phyloP scores from a whole-genome alignment of 108 stramenopile genomes.

The Pinguiococcus pyrenoidosus region DNA sequence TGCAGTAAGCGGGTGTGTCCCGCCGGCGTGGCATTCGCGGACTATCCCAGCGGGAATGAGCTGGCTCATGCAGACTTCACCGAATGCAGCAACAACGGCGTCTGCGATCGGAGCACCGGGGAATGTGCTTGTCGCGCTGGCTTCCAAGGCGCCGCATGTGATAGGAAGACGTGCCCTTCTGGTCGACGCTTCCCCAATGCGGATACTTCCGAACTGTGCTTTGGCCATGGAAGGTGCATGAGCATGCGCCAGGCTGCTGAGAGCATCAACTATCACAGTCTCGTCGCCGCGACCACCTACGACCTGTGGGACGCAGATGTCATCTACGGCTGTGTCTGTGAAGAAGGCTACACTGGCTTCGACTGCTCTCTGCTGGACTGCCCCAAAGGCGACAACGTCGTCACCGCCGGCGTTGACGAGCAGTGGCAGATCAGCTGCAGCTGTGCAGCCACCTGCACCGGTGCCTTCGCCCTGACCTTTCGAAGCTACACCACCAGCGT shows the following conservation, averaged over 20 bases:
- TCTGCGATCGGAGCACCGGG: constrained; percentile 55
- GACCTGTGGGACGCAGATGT: constrained; percentile 35
- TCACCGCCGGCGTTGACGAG: constrained; percentile 6
- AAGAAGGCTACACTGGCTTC: constrained; percentile 25
- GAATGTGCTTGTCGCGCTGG: constrained; percentile 55
- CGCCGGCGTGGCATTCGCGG: constrained; percentile 17
- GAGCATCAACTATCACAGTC: constrained; percentile 9
- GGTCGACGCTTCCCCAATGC: no score
- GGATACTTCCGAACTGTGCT: constrained; percentile 17
- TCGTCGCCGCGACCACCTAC: constrained; percentile 8
- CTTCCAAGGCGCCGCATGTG: constrained; percentile 59
- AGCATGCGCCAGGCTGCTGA: constrained; percentile 19
- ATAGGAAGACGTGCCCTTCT: constrained; percentile 49
- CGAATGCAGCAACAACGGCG: constrained; percentile 65
- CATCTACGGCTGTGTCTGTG: constrained; percentile 39
- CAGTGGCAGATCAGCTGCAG: constrained; percentile 11
- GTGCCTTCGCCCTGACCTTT: constrained; percentile 6
- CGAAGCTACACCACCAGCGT: constrained; percentile 18
- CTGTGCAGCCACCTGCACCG: constrained; percentile 7
- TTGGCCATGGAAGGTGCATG: constrained; percentile 33
- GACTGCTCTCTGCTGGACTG: constrained; percentile 5
- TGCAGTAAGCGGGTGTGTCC: constrained; percentile 49
- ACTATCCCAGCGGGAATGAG: constrained; percentile 19
- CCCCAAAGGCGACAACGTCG: constrained; percentile 20
- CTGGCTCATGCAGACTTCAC: constrained; percentile 47